These are phyloP conservation scores for Globisporangium ultimum DNA, from an alignment of 352 stramenopile genomes.

Conservation along the genomic window DNA sequence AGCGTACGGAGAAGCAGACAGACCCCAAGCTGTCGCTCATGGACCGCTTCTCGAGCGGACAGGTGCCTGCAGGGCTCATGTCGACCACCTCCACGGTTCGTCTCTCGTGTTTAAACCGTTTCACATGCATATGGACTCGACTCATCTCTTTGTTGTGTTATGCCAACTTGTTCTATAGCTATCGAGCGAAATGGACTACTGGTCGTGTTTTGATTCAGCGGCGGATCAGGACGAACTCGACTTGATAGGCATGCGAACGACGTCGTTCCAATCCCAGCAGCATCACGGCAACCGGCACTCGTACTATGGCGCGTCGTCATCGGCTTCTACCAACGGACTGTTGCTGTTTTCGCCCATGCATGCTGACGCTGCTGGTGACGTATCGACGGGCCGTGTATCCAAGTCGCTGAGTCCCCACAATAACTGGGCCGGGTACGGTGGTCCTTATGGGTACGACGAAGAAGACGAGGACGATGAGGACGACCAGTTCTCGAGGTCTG, in stretches of 20 bases:
- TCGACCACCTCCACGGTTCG: conserved; percentile 19
- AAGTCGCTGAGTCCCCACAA: conserved; percentile 15
- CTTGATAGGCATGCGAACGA: conserved; percentile 5
- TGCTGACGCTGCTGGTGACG: background rate
- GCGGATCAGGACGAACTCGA: conserved; percentile 19
- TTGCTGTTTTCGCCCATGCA: conserved; percentile 22
- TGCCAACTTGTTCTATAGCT: conserved; percentile 10
- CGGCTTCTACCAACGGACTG: conserved; percentile 7
- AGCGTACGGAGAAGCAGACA: background rate
- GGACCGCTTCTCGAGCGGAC: conserved; percentile 11
- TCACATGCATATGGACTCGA: background rate
- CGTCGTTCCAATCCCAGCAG: background rate
- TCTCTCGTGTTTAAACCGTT: background rate
- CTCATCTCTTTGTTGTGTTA: background rate
- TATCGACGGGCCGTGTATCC: background rate
- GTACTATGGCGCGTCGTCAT: conserved; percentile 8
- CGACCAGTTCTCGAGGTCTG: conserved; percentile 7
- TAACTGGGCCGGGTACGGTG: conserved; percentile 3
- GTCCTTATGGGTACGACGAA: conserved; percentile 8
- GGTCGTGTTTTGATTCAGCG: conserved; percentile 23
- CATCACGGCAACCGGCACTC: background rate
- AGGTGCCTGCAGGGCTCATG: conserved; percentile 15
- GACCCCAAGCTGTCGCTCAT: conserved; percentile 10
- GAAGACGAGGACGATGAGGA: conserved; percentile 7
- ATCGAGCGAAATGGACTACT: conserved; percentile 45